These are phyloP conservation scores for Ustilago vetiveriae DNA, from an alignment of 1,284 basidiomycete species.

Conservation along the genomic window DNA sequence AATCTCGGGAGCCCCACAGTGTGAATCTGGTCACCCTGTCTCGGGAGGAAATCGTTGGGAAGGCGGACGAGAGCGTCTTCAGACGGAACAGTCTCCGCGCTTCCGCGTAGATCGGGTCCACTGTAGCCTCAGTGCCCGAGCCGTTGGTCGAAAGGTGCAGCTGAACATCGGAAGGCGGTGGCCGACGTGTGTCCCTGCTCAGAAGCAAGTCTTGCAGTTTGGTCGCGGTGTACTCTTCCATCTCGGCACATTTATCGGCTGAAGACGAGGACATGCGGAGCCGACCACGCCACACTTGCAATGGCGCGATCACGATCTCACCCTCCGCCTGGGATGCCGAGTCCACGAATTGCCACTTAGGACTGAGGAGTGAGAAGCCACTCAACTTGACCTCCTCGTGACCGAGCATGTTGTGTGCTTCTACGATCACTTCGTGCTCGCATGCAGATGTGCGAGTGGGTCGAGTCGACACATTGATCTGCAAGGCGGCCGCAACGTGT, in stretches of 20 bases:
- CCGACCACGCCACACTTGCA: slow-evolving; percentile 22
- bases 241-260: neutral
- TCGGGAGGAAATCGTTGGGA: slow-evolving; percentile 11
- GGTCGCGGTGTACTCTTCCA: slow-evolving; percentile 19
- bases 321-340: neutral
- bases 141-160: neutral
- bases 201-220: slow-evolving; percentile 38
- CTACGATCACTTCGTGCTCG: slow-evolving; percentile 20
- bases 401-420: slow-evolving; percentile 18
- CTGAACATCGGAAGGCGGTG: neutral
- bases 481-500: slow-evolving; percentile 22
- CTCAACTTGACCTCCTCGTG: slow-evolving; percentile 14
- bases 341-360: slow-evolving; percentile 12
- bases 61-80: slow-evolving; percentile 12
- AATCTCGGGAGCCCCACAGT: slow-evolving; percentile 29
- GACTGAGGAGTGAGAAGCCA: slow-evolving; percentile 23
- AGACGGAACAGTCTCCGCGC: slow-evolving; percentile 33
- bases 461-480: slow-evolving; percentile 24
- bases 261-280: slow-evolving; percentile 2
- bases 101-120: slow-evolving; percentile 7
- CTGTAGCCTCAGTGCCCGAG: neutral
- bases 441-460: neutral
- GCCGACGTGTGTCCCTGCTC: slow-evolving; percentile 11
- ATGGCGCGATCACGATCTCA: slow-evolving; percentile 10
- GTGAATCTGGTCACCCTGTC: slow-evolving; percentile 34